A percentile compares a stretch with the other conserved stretches of the same genome.
Conservation (phyloP, 2,329 filamentous ascomycete species). For the Epichloe elymi region DNA sequence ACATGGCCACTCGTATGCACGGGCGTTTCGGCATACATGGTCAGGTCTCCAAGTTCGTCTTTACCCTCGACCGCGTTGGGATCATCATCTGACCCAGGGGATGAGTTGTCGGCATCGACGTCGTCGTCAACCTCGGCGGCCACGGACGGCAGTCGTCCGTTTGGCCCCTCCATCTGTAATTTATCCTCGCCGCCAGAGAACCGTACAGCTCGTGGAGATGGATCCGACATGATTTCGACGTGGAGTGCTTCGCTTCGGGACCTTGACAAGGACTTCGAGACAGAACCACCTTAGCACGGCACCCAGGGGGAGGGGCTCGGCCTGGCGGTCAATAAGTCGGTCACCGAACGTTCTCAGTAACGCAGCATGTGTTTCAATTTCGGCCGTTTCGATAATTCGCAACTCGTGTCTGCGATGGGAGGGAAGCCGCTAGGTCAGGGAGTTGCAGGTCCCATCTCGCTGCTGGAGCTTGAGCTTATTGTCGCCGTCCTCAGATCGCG, state of each 20-base stretch:
- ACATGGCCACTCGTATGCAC: constrained; percentile 28
- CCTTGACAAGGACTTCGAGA: background rate
- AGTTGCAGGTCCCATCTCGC: background rate
- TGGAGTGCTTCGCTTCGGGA: background rate
- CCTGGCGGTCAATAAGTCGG: constrained; percentile 3
- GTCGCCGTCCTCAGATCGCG: background rate
- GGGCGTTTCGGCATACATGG: constrained; percentile 29
- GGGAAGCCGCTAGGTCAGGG: too few relatives aligned
- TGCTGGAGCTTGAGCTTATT: background rate
- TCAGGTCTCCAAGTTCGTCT: constrained; percentile 33
- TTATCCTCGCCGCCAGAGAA: constrained; percentile 39
- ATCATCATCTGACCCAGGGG: constrained; percentile 22
- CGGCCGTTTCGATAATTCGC: background rate
- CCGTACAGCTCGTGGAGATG: constrained; percentile 42
- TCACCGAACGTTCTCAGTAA: background rate
- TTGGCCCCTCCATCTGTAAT: constrained; percentile 27
- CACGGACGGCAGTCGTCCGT: constrained; percentile 22
- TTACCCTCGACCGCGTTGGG: constrained; percentile 34
- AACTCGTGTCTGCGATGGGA: background rate
- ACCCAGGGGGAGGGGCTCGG: constrained; percentile 5
- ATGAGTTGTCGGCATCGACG: constrained; percentile 14
- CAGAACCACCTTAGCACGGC: constrained; percentile 1
- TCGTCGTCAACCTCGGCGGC: constrained; percentile 9
- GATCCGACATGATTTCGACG: constrained; percentile 26
- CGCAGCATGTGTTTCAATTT: background rate